These are phyloP conservation scores for Onygena corvina DNA, from an alignment of 2,329 filamentous ascomycete genomes.

Conservation along the genomic window DNA sequence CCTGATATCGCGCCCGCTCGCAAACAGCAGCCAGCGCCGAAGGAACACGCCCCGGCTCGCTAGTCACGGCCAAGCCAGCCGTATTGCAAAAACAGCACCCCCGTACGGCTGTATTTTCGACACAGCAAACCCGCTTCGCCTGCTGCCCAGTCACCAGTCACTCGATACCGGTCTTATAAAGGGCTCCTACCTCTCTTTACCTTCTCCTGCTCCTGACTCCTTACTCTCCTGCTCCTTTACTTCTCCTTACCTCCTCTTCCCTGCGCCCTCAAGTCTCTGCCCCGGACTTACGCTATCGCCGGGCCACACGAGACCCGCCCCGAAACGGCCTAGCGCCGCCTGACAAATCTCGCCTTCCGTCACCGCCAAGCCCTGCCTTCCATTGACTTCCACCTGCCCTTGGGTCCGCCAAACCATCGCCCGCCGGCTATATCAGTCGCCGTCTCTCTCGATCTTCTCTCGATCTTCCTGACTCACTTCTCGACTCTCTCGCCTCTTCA, in stretches of 20 bases:
- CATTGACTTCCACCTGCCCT: slow-evolving; percentile 3
- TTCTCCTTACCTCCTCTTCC: slow-evolving; percentile 6
- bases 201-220: slow-evolving; percentile 4
- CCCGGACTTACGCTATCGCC: slow-evolving; percentile 1
- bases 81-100: slow-evolving; percentile 2
- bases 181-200: neutral
- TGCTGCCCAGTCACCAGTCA: neutral
- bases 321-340: neutral
- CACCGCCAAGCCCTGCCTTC: neutral
- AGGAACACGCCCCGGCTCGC: neutral
- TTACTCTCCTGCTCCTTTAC: slow-evolving; percentile 9
- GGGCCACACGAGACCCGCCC: neutral
- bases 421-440: neutral
- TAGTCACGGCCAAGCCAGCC: neutral
- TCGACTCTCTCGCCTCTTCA: neutral
- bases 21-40: no score
- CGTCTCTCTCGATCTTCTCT: neutral
- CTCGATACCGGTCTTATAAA: slow-evolving; percentile 2
- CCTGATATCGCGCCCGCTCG: neutral
- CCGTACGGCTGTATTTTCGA: slow-evolving; percentile 2
- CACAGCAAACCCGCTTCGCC: neutral
- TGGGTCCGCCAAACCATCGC: neutral
- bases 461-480: neutral
- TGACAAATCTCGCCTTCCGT: slow-evolving; percentile 3
- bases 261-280: neutral